Evolutionary conservation across 345 rosid genomes (phyloP), one percentile per base, ranked within the genome.

Genomic region (Syzygium jambos): DNA sequence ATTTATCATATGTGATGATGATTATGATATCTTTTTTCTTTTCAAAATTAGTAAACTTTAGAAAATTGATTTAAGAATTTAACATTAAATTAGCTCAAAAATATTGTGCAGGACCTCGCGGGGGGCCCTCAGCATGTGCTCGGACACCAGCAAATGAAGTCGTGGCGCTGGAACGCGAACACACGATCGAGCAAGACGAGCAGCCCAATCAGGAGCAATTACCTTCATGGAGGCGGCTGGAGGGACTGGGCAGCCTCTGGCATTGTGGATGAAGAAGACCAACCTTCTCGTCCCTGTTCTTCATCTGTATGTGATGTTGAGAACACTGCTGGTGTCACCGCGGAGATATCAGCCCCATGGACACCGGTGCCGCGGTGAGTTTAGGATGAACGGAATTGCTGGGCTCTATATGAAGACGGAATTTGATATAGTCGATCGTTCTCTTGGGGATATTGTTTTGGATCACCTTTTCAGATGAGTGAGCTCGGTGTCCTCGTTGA

Each of bases 271-370:
- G 23, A n/a, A 57, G 63, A 57, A n/a, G 98, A 4, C 92, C 95
- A 90, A 97, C 95, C 53, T 96, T 98, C 41, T 38, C 41, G 41
- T 38, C 41, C 41, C 3, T 0, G 91, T 95, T 90, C 99, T 96
- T 90, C 99, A 96, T 90, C 93, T 95, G 84, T 95, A 96, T 87
- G 98, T 38, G 41, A 97, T 88, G 99, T 95, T 38, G 96, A 91
- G 9, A 98, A 98, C 85, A 88, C 96, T 86, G 96, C 95, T 87
- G 99, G 94, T 52, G 99, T 98, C 49, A 93, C 98, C 30, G 93
- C 99, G 29, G 99, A 94, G 89, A 94, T 96, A 38, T 38, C 84
- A 94, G 99, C 88, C 97, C 96, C 87, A 98, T 96, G 99, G 99
- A 98, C 89, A 96, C 96, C 77, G 91, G 92, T 85, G 98, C 99